phyloP scores from a whole-genome alignment of 1,284 basidiomycete genomes.

The Cutaneotrichosporon sp. region DNA sequence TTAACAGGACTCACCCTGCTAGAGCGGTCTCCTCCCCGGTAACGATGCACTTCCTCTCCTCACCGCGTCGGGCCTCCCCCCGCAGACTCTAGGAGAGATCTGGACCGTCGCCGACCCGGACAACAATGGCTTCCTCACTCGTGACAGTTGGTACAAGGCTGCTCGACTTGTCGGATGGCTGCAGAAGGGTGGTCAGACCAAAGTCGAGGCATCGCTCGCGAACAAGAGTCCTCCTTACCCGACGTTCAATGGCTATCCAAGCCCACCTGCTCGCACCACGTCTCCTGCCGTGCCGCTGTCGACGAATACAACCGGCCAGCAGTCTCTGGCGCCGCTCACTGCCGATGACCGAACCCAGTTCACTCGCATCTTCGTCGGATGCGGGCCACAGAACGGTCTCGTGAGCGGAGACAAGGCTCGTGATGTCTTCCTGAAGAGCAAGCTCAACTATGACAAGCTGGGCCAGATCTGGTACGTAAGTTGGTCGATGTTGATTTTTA shows the following conservation, averaged over 20 bases:
- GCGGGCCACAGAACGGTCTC: conserved; percentile 71
- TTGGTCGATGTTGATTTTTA: not conserved
- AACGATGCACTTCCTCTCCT: conserved; percentile 80
- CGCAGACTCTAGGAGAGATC: conserved; percentile 82
- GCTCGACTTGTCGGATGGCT: conserved; percentile 88
- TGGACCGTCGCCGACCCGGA: conserved; percentile 91
- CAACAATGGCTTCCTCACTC: conserved; percentile 86
- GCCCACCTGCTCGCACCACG: conserved; percentile 53
- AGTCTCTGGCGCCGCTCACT: conserved; percentile 63
- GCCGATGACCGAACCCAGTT: conserved; percentile 81
- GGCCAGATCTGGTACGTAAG: conserved; percentile 82
- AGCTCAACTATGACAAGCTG: conserved; percentile 82
- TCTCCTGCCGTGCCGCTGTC: conserved; percentile 40
- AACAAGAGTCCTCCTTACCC: conserved; percentile 71
- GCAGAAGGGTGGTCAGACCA: conserved; percentile 65
- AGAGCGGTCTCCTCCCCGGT: conserved; percentile 77
- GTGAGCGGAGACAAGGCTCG: conserved; percentile 84
- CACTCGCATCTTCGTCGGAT: conserved; percentile 69
- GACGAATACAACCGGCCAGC: conserved; percentile 48
- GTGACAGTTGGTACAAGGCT: conserved; percentile 79
- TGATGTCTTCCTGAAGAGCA: conserved; percentile 90
- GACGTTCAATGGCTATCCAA: conserved; percentile 68
- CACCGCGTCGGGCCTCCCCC: conserved; percentile 70
- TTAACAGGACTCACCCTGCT: not conserved
- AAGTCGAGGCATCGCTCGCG: conserved; percentile 31